Evolutionary conservation across 352 stramenopile genomes (phyloP).

Genomic region (Phytopythium chamaehyphon): DNA sequence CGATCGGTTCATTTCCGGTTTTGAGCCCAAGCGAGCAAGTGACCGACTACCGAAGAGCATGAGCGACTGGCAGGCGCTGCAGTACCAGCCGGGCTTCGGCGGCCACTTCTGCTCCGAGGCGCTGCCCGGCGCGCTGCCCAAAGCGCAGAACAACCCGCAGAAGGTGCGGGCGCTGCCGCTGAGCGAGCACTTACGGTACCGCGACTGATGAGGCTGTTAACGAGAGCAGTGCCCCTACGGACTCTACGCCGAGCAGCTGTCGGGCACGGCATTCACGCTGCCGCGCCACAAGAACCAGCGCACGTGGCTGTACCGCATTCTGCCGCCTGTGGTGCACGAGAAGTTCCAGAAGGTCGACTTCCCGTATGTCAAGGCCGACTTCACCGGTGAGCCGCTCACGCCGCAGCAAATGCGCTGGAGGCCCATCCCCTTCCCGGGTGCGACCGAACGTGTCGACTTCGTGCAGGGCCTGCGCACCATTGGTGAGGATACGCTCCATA

Average conservation of each 20-base stretch:
- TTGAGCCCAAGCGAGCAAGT: background rate
- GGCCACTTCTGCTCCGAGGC: slow-evolving; percentile 94
- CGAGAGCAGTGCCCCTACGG: slow-evolving; percentile 79
- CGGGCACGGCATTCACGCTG: slow-evolving; percentile 95
- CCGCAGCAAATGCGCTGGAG: slow-evolving; percentile 93
- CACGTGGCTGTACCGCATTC: slow-evolving; percentile 91
- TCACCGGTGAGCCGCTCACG: slow-evolving; percentile 61
- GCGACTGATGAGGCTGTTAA: no score
- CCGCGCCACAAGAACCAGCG: slow-evolving; percentile 86
- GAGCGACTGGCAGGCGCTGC: slow-evolving; percentile 48
- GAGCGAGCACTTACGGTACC: background rate
- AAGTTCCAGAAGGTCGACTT: slow-evolving; percentile 49
- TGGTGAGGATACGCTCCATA: slow-evolving; percentile 9
- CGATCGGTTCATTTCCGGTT: background rate
- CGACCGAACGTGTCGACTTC: slow-evolving; percentile 76
- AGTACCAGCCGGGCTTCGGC: slow-evolving; percentile 91
- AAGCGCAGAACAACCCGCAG: slow-evolving; percentile 94
- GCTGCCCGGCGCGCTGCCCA: slow-evolving; percentile 84
- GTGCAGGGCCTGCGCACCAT: slow-evolving; percentile 87
- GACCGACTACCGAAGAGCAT: background rate
- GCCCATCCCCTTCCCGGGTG: slow-evolving; percentile 69
- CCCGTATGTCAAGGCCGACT: slow-evolving; percentile 66
- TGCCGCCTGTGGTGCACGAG: slow-evolving; percentile 82
- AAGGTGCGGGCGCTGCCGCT: slow-evolving; percentile 18
- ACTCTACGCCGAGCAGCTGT: slow-evolving; percentile 94